A percentile compares a stretch with the other conserved stretches of the same genome.
Evolutionary conservation across 352 stramenopile species (phyloP).

Genomic region (Phytophthora agathidicida): DNA sequence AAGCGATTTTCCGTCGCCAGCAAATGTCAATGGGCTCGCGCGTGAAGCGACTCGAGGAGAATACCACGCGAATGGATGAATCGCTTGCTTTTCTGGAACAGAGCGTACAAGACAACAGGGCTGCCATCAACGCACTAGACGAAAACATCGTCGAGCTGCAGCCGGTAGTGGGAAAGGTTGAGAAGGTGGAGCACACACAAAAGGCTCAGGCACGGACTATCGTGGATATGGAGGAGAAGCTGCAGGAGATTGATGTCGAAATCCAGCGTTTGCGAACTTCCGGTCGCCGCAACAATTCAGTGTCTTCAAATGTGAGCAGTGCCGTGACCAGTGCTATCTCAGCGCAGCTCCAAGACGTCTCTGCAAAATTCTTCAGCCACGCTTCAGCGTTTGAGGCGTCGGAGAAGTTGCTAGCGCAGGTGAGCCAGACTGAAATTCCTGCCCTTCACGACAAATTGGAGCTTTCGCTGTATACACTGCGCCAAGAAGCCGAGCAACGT

Average conservation of each 20-base stretch:
- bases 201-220: slow-evolving; percentile 49
- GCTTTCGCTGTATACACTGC: slow-evolving; percentile 46
- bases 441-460: slow-evolving; percentile 45
- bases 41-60: slow-evolving; percentile 66
- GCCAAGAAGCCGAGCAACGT: slow-evolving; percentile 50
- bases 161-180: slow-evolving; percentile 41
- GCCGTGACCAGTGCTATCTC: slow-evolving; percentile 33
- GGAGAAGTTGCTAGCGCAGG: slow-evolving; percentile 33
- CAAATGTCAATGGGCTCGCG: slow-evolving; percentile 71
- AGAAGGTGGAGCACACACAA: slow-evolving; percentile 49
- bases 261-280: slow-evolving; percentile 53
- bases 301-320: slow-evolving; percentile 25
- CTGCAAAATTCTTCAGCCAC: slow-evolving; percentile 34
- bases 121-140: slow-evolving; percentile 43
- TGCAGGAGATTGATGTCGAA: slow-evolving; percentile 60
- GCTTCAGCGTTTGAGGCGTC: slow-evolving; percentile 31
- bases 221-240: slow-evolving; percentile 61
- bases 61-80: slow-evolving; percentile 50
- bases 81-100: slow-evolving; percentile 54
- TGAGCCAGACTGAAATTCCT: slow-evolving; percentile 51
- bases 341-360: slow-evolving; percentile 50
- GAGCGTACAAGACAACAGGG: slow-evolving; percentile 43
- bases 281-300: slow-evolving; percentile 42
- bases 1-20: slow-evolving; percentile 58
- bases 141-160: slow-evolving; percentile 46